phyloP scores from a whole-genome alignment of 148 eudicot species.

The Spergularia marina region DNA sequence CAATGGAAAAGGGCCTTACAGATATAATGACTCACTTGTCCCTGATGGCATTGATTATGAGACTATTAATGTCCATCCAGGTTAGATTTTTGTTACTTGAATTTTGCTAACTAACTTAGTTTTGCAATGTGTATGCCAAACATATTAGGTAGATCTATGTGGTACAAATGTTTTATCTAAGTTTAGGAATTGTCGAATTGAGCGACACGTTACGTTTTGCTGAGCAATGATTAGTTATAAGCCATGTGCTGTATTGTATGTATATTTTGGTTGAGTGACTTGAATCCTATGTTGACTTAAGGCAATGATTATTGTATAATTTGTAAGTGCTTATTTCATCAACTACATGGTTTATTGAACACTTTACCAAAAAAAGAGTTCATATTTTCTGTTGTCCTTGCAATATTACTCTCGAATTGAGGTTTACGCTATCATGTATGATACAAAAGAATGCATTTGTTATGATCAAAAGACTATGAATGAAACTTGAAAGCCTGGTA shows the following conservation, averaged over 20 bases:
- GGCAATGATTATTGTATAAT: neutral
- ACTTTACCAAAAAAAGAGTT: no score
- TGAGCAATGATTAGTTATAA: neutral
- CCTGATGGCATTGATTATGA: conserved; percentile 88
- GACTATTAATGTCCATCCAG: conserved; percentile 80
- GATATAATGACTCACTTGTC: conserved; percentile 80
- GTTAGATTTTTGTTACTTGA: conserved; percentile 29
- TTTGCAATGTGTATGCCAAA: neutral
- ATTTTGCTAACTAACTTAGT: neutral
- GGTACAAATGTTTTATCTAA: neutral
- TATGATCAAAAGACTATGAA: neutral
- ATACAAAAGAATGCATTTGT: no score
- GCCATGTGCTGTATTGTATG: conserved; percentile 13
- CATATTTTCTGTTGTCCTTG: no score
- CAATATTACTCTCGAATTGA: no score
- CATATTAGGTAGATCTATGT: neutral
- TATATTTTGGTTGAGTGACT: neutral
- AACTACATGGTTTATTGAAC: neutral
- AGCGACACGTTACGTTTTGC: no score
- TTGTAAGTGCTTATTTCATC: conserved; percentile 2
- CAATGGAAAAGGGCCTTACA: conserved; percentile 93
- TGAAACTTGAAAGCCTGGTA: neutral
- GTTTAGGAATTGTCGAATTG: no score
- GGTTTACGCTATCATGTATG: neutral
- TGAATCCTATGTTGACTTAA: neutral